Evolutionary conservation across 2,329 filamentous ascomycete species (phyloP).

Genomic region (Phaeoacremonium minimum): DNA sequence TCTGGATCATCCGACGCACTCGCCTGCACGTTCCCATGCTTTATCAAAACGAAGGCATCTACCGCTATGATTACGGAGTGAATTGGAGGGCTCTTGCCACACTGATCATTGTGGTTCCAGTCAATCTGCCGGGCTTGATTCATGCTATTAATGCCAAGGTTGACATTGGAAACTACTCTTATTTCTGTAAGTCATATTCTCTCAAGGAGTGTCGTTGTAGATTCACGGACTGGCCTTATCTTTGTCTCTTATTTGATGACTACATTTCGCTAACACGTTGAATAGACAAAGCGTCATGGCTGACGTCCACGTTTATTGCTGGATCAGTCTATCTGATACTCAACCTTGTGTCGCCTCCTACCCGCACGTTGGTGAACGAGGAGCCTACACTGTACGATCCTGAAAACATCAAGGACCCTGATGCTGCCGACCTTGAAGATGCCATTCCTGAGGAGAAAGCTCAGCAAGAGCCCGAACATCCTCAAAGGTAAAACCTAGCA

Average conservation of each 20-base stretch:
- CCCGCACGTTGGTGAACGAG: not conserved
- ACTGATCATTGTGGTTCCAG: constrained; percentile 2
- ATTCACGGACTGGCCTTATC: not conserved
- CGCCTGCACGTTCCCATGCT: constrained; percentile 3
- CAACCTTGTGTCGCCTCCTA: constrained; percentile 1
- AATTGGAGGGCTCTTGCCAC: constrained; percentile 4
- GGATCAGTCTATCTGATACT: constrained; percentile 1
- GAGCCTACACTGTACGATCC: not conserved
- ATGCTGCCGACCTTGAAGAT: not conserved
- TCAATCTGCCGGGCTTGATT: constrained; percentile 6
- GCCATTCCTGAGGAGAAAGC: not conserved
- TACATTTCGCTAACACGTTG: not conserved
- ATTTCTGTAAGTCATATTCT: constrained; percentile 5
- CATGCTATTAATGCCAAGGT: constrained; percentile 3
- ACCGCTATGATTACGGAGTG: constrained; percentile 1
- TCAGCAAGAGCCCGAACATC: no score
- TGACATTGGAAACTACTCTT: constrained; percentile 3
- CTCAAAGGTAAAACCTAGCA: no score
- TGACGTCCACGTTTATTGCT: constrained; percentile 4
- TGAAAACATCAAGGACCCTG: not conserved
- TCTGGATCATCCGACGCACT: constrained; percentile 3
- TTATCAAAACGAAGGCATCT: constrained; percentile 3
- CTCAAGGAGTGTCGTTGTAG: not conserved
- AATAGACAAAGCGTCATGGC: constrained; percentile 6
- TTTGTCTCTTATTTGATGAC: not conserved